Percentiles rank a stretch among this genome's conserved stretches.
These are phyloP conservation scores for Pyrus hybrid DNA, from an alignment of 331 rosid genomes.

Conservation along the genomic window DNA sequence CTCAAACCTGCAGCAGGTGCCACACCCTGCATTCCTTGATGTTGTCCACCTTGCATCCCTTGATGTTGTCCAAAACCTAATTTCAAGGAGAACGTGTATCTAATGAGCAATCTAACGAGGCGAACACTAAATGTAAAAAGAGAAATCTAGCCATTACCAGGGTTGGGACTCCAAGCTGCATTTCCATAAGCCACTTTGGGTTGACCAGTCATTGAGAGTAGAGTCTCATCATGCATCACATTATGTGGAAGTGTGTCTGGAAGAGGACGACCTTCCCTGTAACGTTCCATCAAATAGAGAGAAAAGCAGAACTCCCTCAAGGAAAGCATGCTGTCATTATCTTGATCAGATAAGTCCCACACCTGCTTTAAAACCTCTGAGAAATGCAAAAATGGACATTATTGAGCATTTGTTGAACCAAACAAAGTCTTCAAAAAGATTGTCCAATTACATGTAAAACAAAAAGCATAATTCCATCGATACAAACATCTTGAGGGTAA, in stretches of 20 bases:
- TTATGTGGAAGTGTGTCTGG: constrained; percentile 69
- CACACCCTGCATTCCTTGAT: neutral
- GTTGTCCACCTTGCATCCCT: constrained; percentile 30
- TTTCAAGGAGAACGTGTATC: neutral
- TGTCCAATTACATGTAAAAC: neutral
- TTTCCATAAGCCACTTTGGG: constrained; percentile 47
- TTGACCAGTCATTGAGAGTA: constrained; percentile 76
- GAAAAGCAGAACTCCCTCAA: constrained; percentile 90
- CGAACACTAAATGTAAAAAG: constrained; percentile 2
- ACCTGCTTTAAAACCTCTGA: constrained; percentile 91
- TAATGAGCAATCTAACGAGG: constrained; percentile 9
- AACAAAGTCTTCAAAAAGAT: constrained; percentile 4
- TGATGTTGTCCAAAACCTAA: constrained; percentile 81
- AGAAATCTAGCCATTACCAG: constrained; percentile 33
- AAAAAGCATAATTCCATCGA: neutral
- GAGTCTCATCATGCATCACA: constrained; percentile 67
- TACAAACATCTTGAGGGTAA: neutral
- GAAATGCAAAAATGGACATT: constrained; percentile 29
- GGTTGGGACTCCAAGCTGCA: constrained; percentile 61
- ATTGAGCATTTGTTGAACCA: constrained; percentile 13
- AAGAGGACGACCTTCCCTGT: constrained; percentile 80
- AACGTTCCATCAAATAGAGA: constrained; percentile 94
- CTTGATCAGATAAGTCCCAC: constrained; percentile 98
- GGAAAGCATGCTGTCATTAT: constrained; percentile 95
- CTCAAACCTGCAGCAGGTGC: constrained; percentile 43